Evolutionary conservation across 2,329 filamentous ascomycete genomes (phyloP), one percentile per base, ranked within the genome.

Genomic region (Clarireedia monteithiana): DNA sequence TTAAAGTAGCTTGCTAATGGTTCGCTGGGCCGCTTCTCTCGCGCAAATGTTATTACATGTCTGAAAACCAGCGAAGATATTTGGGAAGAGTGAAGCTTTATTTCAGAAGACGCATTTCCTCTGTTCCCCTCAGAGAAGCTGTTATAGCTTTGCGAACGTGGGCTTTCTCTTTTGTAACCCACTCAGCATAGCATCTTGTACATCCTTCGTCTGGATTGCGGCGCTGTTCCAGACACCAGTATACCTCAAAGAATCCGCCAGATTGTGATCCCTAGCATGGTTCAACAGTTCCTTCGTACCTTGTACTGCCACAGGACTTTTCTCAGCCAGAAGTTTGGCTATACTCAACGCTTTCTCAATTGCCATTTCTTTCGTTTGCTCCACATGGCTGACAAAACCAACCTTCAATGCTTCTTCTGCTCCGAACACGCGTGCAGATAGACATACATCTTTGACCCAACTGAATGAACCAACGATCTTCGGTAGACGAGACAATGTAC

Each of bases 261-360:
- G 82, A 2, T 79, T 77, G 69, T 91, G 83, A 70, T 95, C 91
- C 64, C 89, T 79, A 36, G 85, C 87, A 67, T 86, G 89, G 71
- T 94, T 91, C 67, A 96, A 69, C 60, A 95, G 72, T 73, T 94
- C 88, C 75, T 96, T 96, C 7, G 91, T 95, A 5, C 88, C 86
- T 74, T 90, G 83, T 61, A 92, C 88, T 1, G 90, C 91, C 23
- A 97, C 84, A 0, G 92, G 92, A 67, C 88, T 94, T 79, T 96
- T 96, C 17, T 70, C 75, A 27, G 88, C 87, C 57, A 96, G 81
- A 65, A 83, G 64, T 10, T 67, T 72, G 0, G 86, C 89, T 66
- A 88, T 67, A 60, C 81, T 76, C 58, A 91, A 48, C 0, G 79
- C 90, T 39, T 79, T 79, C 42, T 73, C 72, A 24, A 95, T 68